Evolutionary conservation across 129 eudicot genomes (phyloP), one percentile per base, ranked within the genome.

Genomic region (Flaveria sonorensis): DNA sequence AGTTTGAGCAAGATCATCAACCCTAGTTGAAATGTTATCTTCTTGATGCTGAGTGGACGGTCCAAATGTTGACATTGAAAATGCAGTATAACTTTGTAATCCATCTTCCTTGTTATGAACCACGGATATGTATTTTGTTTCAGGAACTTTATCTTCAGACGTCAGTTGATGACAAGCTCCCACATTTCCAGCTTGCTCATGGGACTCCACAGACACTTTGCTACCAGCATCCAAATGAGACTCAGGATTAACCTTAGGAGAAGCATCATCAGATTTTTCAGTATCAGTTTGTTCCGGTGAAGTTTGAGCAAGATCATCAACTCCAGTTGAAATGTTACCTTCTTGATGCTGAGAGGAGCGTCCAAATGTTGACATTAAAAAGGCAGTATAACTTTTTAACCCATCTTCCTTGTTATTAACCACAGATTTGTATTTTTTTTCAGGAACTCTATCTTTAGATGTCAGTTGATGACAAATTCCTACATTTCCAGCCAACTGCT

Each of bases 1-100:
- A 47, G 72, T 63, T 79, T 85, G 87, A 82, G 61, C 60, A 70
- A 14, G 68, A 79, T 75, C 85, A 62, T 72, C 50, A 65, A 70
- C 32, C 52, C 11, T 39, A 46, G 59, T 70, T 23, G 46, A 64
- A 42, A 73, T 23, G 8, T 52, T 77, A n/a, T 73, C 81, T 64
- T 40, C 64, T 66, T 74, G 47, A 36, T 74, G 73, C 48, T 62
- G 68, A 48, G 43, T 16, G 43, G 48, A 52, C 21, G 68, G 71
- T 55, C 42, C 84, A 48, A 16, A 64, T 45, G 40, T 59, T 69
- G 81, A 69, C 68, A 65, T 70, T 32, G 50, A 70, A 43, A 50
- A 47, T 32, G 75, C 56, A 56, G 63, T 57, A 71, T 21, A 26
- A 45, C n/a, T 76, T 26, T 45, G 79, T 40, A 45, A 18, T 71